Evolutionary conservation across 495 filamentous ascomycete species (phyloP).

Genomic region (Lindgomyces ingoldianus): DNA sequence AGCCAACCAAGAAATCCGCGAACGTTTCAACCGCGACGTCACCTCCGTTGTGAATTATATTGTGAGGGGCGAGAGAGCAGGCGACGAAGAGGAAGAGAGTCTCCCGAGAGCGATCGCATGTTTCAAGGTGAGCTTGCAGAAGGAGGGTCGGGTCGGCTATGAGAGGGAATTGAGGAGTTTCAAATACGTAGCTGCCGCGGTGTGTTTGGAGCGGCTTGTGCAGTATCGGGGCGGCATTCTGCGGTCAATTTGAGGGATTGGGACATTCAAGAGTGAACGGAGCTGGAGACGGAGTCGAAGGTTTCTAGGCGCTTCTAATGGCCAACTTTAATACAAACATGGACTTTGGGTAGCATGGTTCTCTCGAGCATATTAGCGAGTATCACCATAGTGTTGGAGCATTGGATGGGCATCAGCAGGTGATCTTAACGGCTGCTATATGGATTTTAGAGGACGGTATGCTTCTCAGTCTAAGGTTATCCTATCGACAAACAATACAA

Average conservation of each 20-base stretch:
- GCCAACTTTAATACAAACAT: no score
- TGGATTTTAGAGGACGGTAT: not conserved
- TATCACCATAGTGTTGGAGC: no score
- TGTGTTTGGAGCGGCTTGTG: not conserved
- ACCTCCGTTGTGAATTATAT: slow-evolving; percentile 53
- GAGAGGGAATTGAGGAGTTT: not conserved
- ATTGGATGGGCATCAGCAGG: no score
- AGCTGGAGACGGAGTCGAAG: no score
- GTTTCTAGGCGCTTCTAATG: no score
- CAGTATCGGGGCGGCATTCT: not conserved
- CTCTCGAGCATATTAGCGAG: no score
- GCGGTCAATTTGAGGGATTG: not conserved
- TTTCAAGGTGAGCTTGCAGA: slow-evolving; percentile 36
- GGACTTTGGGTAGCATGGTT: no score
- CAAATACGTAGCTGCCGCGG: not conserved
- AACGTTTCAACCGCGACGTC: slow-evolving; percentile 59
- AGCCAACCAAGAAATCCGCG: slow-evolving; percentile 59
- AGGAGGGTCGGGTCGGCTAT: not conserved
- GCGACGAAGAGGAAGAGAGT: slow-evolving; percentile 42
- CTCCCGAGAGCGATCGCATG: slow-evolving; percentile 56
- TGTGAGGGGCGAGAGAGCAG: slow-evolving; percentile 40
- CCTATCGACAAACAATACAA: not conserved
- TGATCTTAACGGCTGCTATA: not conserved
- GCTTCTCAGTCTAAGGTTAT: not conserved
- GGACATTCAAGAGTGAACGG: no score